Percentiles rank a stretch among this genome's conserved stretches.
These are phyloP conservation scores for Phytophthora pinifolia DNA, from an alignment of 352 stramenopile species.

Conservation along the genomic window DNA sequence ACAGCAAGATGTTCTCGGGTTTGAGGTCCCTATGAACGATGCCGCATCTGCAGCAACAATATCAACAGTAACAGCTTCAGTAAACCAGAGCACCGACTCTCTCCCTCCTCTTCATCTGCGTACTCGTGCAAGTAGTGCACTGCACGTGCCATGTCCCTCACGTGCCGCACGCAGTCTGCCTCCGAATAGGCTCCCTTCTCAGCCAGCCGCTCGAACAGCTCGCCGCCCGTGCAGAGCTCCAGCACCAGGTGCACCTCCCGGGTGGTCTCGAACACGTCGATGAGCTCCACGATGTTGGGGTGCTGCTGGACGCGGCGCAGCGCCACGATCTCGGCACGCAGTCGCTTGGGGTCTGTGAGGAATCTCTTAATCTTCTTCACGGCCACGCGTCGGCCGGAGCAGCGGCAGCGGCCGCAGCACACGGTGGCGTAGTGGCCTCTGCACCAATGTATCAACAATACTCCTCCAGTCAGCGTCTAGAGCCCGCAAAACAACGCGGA, in stretches of 20 bases:
- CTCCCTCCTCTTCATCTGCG: neutral
- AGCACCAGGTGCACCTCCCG: conserved; percentile 79
- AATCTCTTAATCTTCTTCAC: conserved; percentile 88
- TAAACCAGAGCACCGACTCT: neutral
- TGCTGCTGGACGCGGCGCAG: conserved; percentile 59
- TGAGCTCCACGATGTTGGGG: conserved; percentile 75
- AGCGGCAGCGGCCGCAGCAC: conserved; percentile 49
- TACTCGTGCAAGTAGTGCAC: conserved; percentile 77
- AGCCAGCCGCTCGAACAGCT: conserved; percentile 80
- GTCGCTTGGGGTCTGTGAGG: conserved; percentile 66
- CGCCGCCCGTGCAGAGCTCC: conserved; percentile 77
- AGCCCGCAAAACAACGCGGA: conserved; percentile 1
- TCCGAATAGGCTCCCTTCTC: conserved; percentile 85
- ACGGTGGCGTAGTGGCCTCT: conserved; percentile 79
- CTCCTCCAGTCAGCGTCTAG: conserved; percentile 2
- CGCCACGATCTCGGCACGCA: conserved; percentile 65
- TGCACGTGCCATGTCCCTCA: conserved; percentile 64
- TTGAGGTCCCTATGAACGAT: conserved; percentile 87
- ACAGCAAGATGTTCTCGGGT: conserved; percentile 83
- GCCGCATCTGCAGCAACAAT: conserved; percentile 44
- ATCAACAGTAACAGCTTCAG: neutral
- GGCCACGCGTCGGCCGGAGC: conserved; percentile 54
- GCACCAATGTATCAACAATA: neutral
- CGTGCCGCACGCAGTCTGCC: conserved; percentile 73
- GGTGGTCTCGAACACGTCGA: conserved; percentile 82